Percentiles rank a stretch among this genome's conserved stretches.
Conservation (phyloP, 169 alveolate species). For the Theileria sp. region DNA sequence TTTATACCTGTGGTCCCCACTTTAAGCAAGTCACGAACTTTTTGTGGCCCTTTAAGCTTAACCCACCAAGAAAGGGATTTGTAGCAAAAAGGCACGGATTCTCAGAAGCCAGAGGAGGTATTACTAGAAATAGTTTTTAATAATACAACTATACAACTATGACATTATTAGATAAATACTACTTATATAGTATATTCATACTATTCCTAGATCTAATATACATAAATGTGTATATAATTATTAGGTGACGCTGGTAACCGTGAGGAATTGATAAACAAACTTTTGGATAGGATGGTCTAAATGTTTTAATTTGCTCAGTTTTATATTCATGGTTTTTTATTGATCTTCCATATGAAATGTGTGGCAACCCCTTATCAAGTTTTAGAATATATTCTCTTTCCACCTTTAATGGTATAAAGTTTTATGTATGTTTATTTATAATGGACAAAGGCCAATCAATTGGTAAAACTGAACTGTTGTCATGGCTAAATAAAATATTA, state of each 20-base stretch:
- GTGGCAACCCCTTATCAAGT: background rate
- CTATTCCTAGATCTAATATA: background rate
- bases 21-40: constrained; percentile 98
- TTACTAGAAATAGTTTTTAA: constrained; percentile 87
- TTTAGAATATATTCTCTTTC: background rate
- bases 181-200: background rate
- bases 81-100: constrained; percentile 95
- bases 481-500: constrained; percentile 86
- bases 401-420: background rate
- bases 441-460: constrained; percentile 89
- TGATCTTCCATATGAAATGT: background rate
- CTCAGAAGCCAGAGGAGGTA: constrained; percentile 94
- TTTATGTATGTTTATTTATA: background rate
- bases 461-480: constrained; percentile 85
- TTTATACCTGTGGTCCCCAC: constrained; percentile 97
- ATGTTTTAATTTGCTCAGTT: constrained; percentile 5
- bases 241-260: constrained; percentile 85
- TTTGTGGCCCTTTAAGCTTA: constrained; percentile 98
- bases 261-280: constrained; percentile 82
- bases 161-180: background rate
- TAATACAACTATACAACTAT: constrained; percentile 71
- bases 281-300: constrained; percentile 75
- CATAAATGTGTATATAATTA: background rate
- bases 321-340: background rate
- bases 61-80: constrained; percentile 97